Evolutionary conservation across 495 filamentous ascomycete species (phyloP).

Genomic region (Tetracladium setigerum): DNA sequence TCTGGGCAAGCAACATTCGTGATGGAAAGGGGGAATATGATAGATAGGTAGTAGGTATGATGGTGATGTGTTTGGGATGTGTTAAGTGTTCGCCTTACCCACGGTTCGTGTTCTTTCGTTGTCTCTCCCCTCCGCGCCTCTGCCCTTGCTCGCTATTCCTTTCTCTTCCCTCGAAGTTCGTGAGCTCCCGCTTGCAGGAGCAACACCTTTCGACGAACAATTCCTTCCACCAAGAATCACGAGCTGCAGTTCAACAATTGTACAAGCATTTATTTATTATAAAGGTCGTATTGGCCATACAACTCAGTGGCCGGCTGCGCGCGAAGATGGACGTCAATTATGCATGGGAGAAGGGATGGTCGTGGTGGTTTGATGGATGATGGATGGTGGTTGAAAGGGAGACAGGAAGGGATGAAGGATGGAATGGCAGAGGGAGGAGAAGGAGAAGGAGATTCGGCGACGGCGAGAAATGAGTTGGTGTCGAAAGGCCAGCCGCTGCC

Average conservation of each 20-base stretch:
- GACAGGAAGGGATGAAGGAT: neutral
- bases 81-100: constrained; percentile 3
- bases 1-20: too few species aligned
- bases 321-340: too few species aligned
- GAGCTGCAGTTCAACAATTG: neutral
- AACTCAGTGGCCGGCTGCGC: constrained; percentile 6
- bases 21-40: neutral
- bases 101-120: neutral
- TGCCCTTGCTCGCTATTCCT: too few species aligned
- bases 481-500: neutral
- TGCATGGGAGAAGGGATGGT: neutral
- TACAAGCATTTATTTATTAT: neutral
- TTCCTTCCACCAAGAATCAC: neutral
- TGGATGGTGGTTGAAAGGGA: constrained; percentile 14
- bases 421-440: neutral
- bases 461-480: neutral
- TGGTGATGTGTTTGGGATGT: neutral
- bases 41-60: neutral
- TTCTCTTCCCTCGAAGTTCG: too few species aligned
- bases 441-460: neutral
- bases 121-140: too few species aligned
- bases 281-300: neutral
- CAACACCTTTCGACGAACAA: too few species aligned
- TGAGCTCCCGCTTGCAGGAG: too few species aligned
- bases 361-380: constrained; percentile 9